phyloP scores from a whole-genome alignment of 306 rosid genomes.

The Canavalia ensiformis region DNA sequence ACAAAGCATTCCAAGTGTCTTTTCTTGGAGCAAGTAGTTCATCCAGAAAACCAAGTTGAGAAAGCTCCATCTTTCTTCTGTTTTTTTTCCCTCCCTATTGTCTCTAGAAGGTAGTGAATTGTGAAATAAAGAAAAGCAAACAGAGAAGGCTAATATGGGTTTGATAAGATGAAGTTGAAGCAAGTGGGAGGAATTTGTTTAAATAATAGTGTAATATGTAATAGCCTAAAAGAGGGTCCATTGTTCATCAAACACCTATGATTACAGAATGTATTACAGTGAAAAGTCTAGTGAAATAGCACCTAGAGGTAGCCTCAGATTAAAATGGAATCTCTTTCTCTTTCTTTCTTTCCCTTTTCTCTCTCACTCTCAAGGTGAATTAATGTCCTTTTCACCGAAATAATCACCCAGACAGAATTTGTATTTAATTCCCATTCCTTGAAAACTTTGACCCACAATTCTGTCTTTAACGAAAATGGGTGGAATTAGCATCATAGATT shows the following conservation, averaged over 20 bases:
- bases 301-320: conserved; percentile 58
- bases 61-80: conserved; percentile 76
- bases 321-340: conserved; percentile 79
- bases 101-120: conserved; percentile 31
- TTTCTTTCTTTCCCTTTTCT: conserved; percentile 39
- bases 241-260: conserved; percentile 32
- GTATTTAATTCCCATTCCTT: conserved; percentile 63
- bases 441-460: conserved; percentile 90
- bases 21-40: conserved; percentile 82
- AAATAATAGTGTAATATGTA: conserved; percentile 33
- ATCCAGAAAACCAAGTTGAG: conserved; percentile 86
- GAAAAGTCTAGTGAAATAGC: conserved; percentile 56
- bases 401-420: conserved; percentile 65
- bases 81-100: conserved; percentile 29
- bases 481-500: conserved; percentile 57
- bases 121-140: conserved; percentile 24
- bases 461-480: conserved; percentile 69
- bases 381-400: conserved; percentile 79
- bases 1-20: conserved; percentile 69
- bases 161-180: conserved; percentile 52
- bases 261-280: conserved; percentile 58
- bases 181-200: conserved; percentile 46
- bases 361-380: conserved; percentile 76
- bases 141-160: conserved; percentile 10
- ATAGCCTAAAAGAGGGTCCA: conserved; percentile 33